Evolutionary conservation across 2,329 filamentous ascomycete genomes (phyloP).

Genomic region (Colletotrichum liriopes): DNA sequence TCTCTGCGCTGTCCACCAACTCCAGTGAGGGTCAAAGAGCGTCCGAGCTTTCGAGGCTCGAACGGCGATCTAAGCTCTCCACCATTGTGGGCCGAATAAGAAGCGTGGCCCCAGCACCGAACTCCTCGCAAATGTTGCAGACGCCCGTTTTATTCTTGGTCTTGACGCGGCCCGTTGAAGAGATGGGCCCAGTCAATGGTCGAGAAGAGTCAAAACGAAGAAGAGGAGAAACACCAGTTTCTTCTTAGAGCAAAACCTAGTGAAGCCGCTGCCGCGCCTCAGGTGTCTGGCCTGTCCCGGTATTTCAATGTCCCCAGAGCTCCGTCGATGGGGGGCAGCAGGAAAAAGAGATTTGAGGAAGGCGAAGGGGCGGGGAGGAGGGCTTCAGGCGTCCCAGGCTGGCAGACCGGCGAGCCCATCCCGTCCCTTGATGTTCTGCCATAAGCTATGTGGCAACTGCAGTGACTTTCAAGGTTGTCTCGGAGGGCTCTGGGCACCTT

Average conservation of each 20-base stretch:
- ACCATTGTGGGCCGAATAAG: conserved; percentile 19
- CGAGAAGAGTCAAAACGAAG: neutral
- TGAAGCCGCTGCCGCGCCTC: conserved; percentile 24
- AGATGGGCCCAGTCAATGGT: neutral
- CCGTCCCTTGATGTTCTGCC: conserved; percentile 12
- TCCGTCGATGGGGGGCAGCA: conserved; percentile 3
- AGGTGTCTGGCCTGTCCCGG: conserved; percentile 22
- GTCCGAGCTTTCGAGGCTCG: conserved; percentile 39
- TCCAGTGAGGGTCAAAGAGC: conserved; percentile 33
- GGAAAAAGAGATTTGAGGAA: conserved; percentile 3
- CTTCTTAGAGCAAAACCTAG: conserved; percentile 19
- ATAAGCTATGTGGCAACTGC: conserved; percentile 11
- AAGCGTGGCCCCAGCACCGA: conserved; percentile 19
- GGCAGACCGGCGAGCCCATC: conserved; percentile 6
- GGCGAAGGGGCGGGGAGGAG: conserved; percentile 13
- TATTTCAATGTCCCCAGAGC: neutral
- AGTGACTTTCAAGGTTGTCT: neutral
- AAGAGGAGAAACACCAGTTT: conserved; percentile 24
- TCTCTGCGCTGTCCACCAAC: neutral
- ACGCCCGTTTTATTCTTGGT: conserved; percentile 18
- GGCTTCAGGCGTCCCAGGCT: conserved; percentile 8
- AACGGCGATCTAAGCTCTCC: conserved; percentile 29
- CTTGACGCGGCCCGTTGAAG: neutral
- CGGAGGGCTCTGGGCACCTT: conserved; percentile 6
- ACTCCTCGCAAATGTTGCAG: conserved; percentile 2